Conservation (phyloP, 2,329 filamentous ascomycete species). For the Rachicladosporium sp. region DNA sequence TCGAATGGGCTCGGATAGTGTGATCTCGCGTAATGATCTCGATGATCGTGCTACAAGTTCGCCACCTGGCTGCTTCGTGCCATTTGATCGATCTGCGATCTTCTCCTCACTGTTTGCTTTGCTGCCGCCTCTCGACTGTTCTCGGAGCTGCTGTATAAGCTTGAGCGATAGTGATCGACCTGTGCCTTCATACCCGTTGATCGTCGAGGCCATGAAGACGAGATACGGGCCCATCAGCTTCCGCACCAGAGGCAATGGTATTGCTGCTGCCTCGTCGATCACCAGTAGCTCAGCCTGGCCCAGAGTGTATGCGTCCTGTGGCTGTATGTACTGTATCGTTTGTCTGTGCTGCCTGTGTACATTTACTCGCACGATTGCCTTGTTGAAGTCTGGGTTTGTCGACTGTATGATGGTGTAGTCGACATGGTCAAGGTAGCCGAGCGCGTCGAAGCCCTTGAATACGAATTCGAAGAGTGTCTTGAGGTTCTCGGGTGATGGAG, state of each 20-base stretch:
- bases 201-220: slow-evolving; percentile 98
- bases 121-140: slow-evolving; percentile 64
- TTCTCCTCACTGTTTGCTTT: slow-evolving; percentile 47
- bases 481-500: slow-evolving; percentile 91
- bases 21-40: slow-evolving; percentile 80
- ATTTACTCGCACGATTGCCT: slow-evolving; percentile 94
- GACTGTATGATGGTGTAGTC: slow-evolving; percentile 98
- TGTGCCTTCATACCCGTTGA: slow-evolving; percentile 97
- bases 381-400: slow-evolving; percentile 97
- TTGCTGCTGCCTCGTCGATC: slow-evolving; percentile 94
- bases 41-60: slow-evolving; percentile 50
- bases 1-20: slow-evolving; percentile 83
- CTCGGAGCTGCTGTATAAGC: slow-evolving; percentile 89
- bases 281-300: slow-evolving; percentile 92
- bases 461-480: slow-evolving; percentile 98
- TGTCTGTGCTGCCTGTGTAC: slow-evolving; percentile 89
- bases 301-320: slow-evolving; percentile 86
- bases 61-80: slow-evolving; percentile 53
- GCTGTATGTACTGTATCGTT: slow-evolving; percentile 96
- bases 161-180: slow-evolving; percentile 90
- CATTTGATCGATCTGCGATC: slow-evolving; percentile 67
- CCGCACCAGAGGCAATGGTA: slow-evolving; percentile 79
- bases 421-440: slow-evolving; percentile 86
- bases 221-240: slow-evolving; percentile 95
- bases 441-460: slow-evolving; percentile 93